Evolutionary conservation across 1,139 yeast species (phyloP), one percentile per base, ranked within the genome.

Genomic region (Taphrina flavorubra): DNA sequence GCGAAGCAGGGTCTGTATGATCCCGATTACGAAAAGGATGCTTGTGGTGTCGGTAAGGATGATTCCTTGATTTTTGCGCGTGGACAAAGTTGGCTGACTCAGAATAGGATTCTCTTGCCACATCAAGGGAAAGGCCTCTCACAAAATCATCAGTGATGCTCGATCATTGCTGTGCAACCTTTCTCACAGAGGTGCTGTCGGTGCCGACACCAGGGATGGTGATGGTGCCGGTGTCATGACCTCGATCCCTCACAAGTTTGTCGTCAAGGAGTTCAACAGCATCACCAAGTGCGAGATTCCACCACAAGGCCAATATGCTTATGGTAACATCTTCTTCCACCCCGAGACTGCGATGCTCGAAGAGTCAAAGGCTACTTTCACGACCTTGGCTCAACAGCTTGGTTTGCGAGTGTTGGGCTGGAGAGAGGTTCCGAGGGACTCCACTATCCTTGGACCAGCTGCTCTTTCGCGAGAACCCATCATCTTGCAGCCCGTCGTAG

Each of bases 171-270:
- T 94, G 71, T 92, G 98, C 82, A 94, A 94, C 80, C 94, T 94
- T 98, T 90, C 97, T 72, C 99, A 94, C 79, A 86, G 99, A 81
- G 99, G 99, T 77, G 99, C 99, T 62, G 97, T 92, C 72, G 90
- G 91, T 44, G 87, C 96, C 60, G 97, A 92, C 77, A 96, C 98
- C 39, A 86, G 92, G 76, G 97, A 94, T 77, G 99, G 99, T 80
- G 99, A 94, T 78, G 99, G 99, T 80, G 99, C 99, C 55, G 99
- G 99, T 78, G 92, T 94, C 72, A 86, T 94, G 85, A 86, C 95
- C 66, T 89, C 97, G 56, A 87, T 94, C 72, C 97, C 98, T 55
- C 97, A 92, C 80, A 87, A 84, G 74, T 90, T 94, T 78, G 86
- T 94, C 81, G 79, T 80, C 72, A 86, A 94, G 78, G 98, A 94